Conservation (phyloP, 139 green algal genomes). For the Chara braunii region DNA sequence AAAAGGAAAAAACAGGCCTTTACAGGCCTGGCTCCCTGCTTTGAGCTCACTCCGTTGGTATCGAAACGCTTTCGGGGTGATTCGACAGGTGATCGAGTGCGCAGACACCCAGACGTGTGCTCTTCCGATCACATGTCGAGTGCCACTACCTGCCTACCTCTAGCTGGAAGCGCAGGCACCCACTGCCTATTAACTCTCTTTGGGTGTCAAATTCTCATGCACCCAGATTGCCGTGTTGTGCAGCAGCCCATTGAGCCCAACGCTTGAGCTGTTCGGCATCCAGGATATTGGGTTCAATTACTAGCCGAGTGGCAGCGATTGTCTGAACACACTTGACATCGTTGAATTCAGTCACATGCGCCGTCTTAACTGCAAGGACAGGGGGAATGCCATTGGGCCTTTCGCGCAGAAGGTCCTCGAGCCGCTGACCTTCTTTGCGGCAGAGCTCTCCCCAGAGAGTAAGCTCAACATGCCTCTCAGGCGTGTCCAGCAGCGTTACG, state of each 20-base stretch:
- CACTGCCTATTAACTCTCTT: too few species aligned
- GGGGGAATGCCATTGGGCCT: too few species aligned
- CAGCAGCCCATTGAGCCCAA: conserved; percentile 53
- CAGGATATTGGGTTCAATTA: conserved; percentile 62
- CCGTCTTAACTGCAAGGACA: conserved; percentile 74
- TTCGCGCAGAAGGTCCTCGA: conserved; percentile 41
- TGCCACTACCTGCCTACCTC: too few species aligned
- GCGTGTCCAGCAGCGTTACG: conserved; percentile 68
- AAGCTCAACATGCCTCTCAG: conserved; percentile 67
- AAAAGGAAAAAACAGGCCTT: too few species aligned
- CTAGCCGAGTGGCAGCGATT: conserved; percentile 54
- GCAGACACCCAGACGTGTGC: too few species aligned
- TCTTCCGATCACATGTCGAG: too few species aligned
- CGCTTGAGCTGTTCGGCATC: conserved; percentile 49
- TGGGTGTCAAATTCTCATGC: too few species aligned
- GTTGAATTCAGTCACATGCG: conserved; percentile 85
- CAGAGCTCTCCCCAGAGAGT: conserved; percentile 77
- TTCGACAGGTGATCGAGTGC: too few species aligned
- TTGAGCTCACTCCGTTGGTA: conserved; percentile 32
- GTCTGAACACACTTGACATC: conserved; percentile 77
- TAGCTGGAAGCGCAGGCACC: too few species aligned
- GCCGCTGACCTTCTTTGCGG: conserved; percentile 51
- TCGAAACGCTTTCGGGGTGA: conserved; percentile 46
- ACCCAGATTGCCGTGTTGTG: too few species aligned
- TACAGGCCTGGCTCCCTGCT: conserved; percentile 42